phyloP scores from a whole-genome alignment of 352 stramenopile genomes.

The Pelagophyceae sp. region DNA sequence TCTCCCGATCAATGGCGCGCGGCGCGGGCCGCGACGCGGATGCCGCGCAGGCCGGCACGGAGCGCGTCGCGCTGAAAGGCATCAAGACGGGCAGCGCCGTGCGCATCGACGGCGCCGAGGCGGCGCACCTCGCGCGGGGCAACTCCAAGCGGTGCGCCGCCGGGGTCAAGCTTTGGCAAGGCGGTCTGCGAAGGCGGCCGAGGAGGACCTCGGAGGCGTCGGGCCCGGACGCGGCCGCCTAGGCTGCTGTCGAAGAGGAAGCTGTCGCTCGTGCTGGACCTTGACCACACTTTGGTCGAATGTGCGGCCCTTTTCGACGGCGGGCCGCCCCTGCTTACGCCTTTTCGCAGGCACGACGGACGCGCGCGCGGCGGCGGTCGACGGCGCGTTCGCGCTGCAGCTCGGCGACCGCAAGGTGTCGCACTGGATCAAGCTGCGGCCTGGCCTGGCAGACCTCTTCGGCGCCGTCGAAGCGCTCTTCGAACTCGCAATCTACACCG shows the following conservation, averaged over 20 bases:
- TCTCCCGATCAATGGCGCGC: too few relatives aligned
- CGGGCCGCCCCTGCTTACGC: background rate
- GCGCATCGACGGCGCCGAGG: background rate
- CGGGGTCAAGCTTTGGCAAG: too few relatives aligned
- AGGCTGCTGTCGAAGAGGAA: background rate
- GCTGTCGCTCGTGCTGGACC: slow-evolving; percentile 9
- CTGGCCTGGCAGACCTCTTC: background rate
- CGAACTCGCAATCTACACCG: slow-evolving; percentile 13
- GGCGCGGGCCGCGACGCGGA: too few relatives aligned
- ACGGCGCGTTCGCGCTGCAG: background rate
- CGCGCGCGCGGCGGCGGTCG: background rate
- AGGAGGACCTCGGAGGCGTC: too few relatives aligned
- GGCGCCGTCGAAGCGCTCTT: background rate
- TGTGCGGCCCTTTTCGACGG: background rate
- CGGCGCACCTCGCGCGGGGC: background rate
- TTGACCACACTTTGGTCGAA: slow-evolving; percentile 2
- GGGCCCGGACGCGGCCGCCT: background rate
- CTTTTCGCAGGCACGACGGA: background rate
- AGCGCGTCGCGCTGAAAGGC: background rate
- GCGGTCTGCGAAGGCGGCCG: too few relatives aligned
- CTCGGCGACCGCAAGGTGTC: background rate
- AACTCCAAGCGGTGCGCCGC: too few relatives aligned
- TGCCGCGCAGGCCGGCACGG: too few relatives aligned
- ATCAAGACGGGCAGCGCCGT: background rate
- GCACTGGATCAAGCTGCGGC: background rate